phyloP scores from a whole-genome alignment of 208 protist species.

The Trypanosoma cruzi region DNA sequence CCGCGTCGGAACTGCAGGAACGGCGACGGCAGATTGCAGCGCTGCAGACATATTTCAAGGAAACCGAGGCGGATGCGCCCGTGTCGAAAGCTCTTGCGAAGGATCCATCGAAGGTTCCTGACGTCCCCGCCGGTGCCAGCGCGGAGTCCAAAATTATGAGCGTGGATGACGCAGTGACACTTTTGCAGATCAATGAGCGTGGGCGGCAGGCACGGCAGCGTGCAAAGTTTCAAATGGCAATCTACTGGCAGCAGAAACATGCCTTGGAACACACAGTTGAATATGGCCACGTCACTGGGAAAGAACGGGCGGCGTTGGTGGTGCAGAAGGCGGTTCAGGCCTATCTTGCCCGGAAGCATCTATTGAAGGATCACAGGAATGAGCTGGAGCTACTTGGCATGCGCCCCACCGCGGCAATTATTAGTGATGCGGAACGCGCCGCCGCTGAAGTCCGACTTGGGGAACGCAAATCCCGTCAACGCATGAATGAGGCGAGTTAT shows the following conservation, averaged over 20 bases:
- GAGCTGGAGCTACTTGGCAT: constrained; percentile 93
- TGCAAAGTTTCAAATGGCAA: constrained; percentile 89
- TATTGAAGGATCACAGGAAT: constrained; percentile 58
- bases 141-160: constrained; percentile 41
- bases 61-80: constrained; percentile 68
- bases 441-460: constrained; percentile 43
- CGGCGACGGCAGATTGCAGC: constrained; percentile 75
- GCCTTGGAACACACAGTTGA: constrained; percentile 42
- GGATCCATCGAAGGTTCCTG: neutral
- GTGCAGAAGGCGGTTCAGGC: constrained; percentile 91
- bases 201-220: constrained; percentile 94
- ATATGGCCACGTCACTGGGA: constrained; percentile 66
- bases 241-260: constrained; percentile 89
- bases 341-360: constrained; percentile 84
- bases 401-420: constrained; percentile 36
- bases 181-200: constrained; percentile 95
- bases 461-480: constrained; percentile 85
- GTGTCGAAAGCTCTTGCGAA: constrained; percentile 47
- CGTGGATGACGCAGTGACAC: constrained; percentile 80
- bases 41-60: constrained; percentile 71
- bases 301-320: constrained; percentile 84
- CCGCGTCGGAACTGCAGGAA: constrained; percentile 61
- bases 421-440: constrained; percentile 34
- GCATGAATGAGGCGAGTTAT: constrained; percentile 89
- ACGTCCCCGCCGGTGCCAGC: neutral